Evolutionary conservation across 805 yeast species (phyloP), one percentile per base, ranked within the genome.

Genomic region (Wickerhamiella azymoides): DNA sequence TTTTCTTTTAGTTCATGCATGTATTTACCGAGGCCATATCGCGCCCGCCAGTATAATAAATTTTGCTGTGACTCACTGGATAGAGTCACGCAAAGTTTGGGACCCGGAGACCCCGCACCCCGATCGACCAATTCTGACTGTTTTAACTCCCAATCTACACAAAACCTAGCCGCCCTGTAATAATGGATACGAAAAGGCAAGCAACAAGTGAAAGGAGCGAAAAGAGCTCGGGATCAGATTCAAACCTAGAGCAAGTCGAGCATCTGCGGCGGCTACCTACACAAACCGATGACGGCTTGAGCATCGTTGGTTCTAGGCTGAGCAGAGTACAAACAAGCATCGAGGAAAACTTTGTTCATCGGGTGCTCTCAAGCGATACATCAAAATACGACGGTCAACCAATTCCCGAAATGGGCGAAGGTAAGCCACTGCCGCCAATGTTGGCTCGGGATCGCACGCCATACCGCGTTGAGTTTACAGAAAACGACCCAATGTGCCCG

Each of bases 401-500:
- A 13, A 35, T 42, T 14, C 48, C 48, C 36, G 28, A 30, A 10
- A 45, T 45, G 48, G 48, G 48, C 32, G 40, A 35, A 3, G 38
- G 16, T 25, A 38, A 39, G 21, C 44, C 43, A 6, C 36, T 39
- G 18, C 48, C 48, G 16, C 35, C 32, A 10, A 14, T 27, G 24
- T 17, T 45, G 10, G 37, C 36, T 16, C 16, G 14, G 18, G 48
- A 45, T 26, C 17, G 48, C 11, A 14, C 36, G 19, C 28, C 39
- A 25, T 47, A 47, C 45, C 37, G 44, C 11, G 55, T 47, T 9
- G 47, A 37, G 30, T 47, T 40, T 28, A 43, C 47, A 18, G 47
- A 41, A 10, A 40, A 18, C 10, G 50, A 49, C 16, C 46, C 48
- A 14, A 49, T 48, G 28, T 62, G 70, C 52, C 84, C 84, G 1